Conservation (phyloP, 257 asterid species). For the Ophiorrhiza pumila region DNA sequence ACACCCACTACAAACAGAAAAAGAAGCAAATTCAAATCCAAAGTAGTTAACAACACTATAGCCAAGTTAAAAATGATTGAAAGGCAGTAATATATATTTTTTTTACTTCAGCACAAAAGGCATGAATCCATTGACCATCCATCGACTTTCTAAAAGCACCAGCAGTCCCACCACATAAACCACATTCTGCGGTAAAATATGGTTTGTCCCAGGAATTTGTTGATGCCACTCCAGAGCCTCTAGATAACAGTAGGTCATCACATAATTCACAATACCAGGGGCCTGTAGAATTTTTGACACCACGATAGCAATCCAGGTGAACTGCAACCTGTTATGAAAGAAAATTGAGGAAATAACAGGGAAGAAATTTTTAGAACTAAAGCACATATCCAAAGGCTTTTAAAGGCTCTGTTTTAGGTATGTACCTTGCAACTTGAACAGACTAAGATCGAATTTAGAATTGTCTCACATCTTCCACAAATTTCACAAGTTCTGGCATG, state of each 20-base stretch:
- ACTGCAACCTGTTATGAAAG: constrained; percentile 66
- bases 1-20: constrained; percentile 68
- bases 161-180: constrained; percentile 91
- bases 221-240: constrained; percentile 52
- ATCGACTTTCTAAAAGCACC: constrained; percentile 94
- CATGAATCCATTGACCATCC: constrained; percentile 94
- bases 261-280: constrained; percentile 99
- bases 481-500: constrained; percentile 78
- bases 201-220: constrained; percentile 69
- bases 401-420: background rate
- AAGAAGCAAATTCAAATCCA: constrained; percentile 25
- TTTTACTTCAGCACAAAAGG: constrained; percentile 96
- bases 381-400: background rate
- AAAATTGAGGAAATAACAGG: background rate
- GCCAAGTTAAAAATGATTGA: constrained; percentile 13
- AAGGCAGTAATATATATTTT: constrained; percentile 31
- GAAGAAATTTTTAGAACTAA: background rate
- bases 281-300: constrained; percentile 66
- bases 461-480: constrained; percentile 78
- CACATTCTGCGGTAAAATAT: constrained; percentile 81
- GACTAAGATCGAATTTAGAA: constrained; percentile 72
- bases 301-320: constrained; percentile 91
- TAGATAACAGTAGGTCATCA: constrained; percentile 60
- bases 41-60: constrained; percentile 16
- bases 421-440: constrained; percentile 95